A percentile compares a stretch with the other conserved stretches of the same genome.
Conservation (phyloP, 768 basidiomycete genomes). For the Cystobasidium tubakii region DNA sequence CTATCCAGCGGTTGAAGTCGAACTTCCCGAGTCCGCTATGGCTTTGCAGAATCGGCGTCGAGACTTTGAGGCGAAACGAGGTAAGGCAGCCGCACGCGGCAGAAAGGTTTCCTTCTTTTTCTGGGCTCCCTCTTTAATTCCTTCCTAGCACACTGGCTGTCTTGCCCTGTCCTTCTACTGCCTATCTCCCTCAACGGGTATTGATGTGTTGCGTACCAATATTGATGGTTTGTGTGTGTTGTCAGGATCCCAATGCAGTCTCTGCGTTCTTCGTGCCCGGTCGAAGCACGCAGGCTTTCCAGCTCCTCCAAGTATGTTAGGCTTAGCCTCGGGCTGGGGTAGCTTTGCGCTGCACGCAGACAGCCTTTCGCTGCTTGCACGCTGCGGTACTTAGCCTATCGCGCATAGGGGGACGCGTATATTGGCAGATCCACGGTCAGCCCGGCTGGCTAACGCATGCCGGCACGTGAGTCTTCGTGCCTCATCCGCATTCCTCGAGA, state of each 20-base stretch:
- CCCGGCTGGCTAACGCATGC: neutral
- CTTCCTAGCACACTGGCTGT: neutral
- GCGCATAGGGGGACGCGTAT: neutral
- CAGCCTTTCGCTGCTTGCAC: neutral
- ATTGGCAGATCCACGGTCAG: neutral
- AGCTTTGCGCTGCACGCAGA: neutral
- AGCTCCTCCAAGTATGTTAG: neutral
- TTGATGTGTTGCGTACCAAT: neutral
- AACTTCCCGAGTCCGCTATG: constrained; percentile 1
- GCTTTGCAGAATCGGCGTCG: neutral
- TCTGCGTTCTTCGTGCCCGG: neutral
- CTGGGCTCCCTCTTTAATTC: too few relatives aligned
- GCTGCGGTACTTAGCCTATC: neutral
- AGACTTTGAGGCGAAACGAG: neutral
- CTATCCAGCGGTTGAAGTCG: constrained; percentile 1
- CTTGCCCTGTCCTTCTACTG: neutral
- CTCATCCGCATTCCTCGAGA: neutral
- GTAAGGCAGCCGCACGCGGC: neutral
- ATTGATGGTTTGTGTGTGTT: neutral
- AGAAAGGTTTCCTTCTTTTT: neutral
- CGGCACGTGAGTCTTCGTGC: neutral
- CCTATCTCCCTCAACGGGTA: neutral
- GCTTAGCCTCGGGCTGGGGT: neutral
- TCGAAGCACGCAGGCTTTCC: constrained; percentile 5
- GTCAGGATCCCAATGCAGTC: neutral